These are phyloP conservation scores for Spathaspora hagerdaliae DNA, from an alignment of 805 yeast genomes.

Conservation along the genomic window DNA sequence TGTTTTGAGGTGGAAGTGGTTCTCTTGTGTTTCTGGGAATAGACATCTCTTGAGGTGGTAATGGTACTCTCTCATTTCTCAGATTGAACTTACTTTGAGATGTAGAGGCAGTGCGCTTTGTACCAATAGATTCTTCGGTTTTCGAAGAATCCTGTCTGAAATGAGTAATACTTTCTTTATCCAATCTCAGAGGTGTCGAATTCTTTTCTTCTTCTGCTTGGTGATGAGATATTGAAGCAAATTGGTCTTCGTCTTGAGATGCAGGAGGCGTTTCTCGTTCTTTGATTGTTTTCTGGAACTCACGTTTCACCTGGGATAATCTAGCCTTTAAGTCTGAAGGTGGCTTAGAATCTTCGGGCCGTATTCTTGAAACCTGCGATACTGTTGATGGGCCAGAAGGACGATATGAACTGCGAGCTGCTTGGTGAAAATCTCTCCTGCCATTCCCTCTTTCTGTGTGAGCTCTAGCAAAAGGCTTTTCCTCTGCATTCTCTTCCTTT, in stretches of 20 bases:
- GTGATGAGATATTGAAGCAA: too few species aligned
- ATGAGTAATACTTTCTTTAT: neutral
- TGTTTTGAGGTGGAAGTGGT: slow-evolving; percentile 7
- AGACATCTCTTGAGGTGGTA: neutral
- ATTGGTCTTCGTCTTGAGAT: too few species aligned
- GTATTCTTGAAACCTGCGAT: too few species aligned
- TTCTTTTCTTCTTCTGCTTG: too few species aligned
- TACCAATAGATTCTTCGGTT: neutral
- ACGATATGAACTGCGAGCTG: neutral
- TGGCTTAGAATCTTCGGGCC: neutral
- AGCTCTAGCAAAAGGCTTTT: neutral
- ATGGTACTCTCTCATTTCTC: slow-evolving; percentile 1
- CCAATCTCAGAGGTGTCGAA: neutral
- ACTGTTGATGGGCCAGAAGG: neutral
- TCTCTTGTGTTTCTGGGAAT: neutral
- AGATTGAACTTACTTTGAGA: slow-evolving; percentile 6
- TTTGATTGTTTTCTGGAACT: slow-evolving; percentile 9
- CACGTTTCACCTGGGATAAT: slow-evolving; percentile 20
- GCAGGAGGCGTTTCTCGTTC: slow-evolving; percentile 1
- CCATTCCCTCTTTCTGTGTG: neutral
- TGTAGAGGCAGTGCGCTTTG: slow-evolving; percentile 20
- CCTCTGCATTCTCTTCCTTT: slow-evolving; percentile 4
- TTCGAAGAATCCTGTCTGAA: neutral
- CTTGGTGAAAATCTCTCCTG: slow-evolving; percentile 1
- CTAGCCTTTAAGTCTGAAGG: slow-evolving; percentile 13